Base-by-base conservation (phyloP, 768 basidiomycete species). In the Boletus subparvulus region DNA sequence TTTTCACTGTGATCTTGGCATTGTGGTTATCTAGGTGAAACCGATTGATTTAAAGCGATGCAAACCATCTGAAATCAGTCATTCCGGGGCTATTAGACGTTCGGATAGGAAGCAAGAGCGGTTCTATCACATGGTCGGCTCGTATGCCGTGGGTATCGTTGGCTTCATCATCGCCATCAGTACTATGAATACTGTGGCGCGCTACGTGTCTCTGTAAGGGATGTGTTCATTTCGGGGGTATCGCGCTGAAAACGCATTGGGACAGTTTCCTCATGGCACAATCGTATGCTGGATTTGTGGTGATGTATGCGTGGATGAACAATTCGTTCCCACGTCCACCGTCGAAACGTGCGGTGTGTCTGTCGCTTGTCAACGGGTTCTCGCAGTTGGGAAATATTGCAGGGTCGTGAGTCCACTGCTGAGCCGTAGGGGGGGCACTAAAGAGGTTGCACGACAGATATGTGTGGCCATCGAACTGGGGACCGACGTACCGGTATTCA, bases 381-480 rank as follows among this genome's bases (percentile, higher is more conserved):
- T 88, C 88, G 24, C 88, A 92, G 66, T 76, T 91, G 7, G 94
- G 92, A 0, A 95, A 95, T 73, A 77, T 97, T 45, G 75, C 85
- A 48, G 94, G 93, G 59, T 86, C 90, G 77, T 94, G 76, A 75
- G 84, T 83, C 14, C 42, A 24, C 47, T 30, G 19, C 12, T 50
- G 35, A 24, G 32, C 37, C 50, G 28, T 19, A 7, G 21, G 19
- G 24, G 12, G 4, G 33, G 16, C 21, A 39, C 59, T 50, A 47
- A 47, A 14, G 14, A 52, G 28, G 52, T 6, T 24, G 17, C 12
- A 37, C 53, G 63, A 42, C 62, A 83, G 83, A 50, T 88, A 88
- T 59, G 75, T 83, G 11, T 92, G 86, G 86, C 87, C 85, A 14
- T 71, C 69, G 37, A 65, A 68, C 9, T 92, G 88, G 88, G 89